phyloP scores from a whole-genome alignment of 2,329 filamentous ascomycete species.

The Paraconiothyrium sp. region DNA sequence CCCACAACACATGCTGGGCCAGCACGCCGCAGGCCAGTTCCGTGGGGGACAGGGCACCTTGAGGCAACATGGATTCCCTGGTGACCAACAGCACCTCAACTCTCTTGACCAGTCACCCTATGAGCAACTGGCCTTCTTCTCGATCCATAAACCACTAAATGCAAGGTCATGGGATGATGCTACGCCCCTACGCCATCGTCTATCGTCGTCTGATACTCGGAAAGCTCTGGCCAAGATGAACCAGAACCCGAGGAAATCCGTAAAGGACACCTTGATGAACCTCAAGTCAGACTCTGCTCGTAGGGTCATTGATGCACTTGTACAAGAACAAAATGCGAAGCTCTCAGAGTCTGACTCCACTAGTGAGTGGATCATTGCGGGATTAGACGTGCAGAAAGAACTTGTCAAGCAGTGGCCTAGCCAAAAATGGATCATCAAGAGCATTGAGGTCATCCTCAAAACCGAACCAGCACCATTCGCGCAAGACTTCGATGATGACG shows the following conservation, averaged over 20 bases:
- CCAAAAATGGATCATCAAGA: constrained; percentile 21
- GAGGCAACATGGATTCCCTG: constrained; percentile 6
- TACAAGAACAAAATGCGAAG: constrained; percentile 36
- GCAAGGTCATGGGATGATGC: constrained; percentile 38
- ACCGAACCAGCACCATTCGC: constrained; percentile 25
- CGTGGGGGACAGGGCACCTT: constrained; percentile 1
- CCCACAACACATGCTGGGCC: constrained; percentile 4
- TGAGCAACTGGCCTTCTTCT: constrained; percentile 38
- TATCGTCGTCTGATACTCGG: constrained; percentile 34
- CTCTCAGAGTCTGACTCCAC: constrained; percentile 33
- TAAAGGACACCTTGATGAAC: constrained; percentile 33
- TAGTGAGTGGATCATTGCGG: constrained; percentile 40
- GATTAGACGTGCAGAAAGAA: constrained; percentile 34
- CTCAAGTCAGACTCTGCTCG: constrained; percentile 39
- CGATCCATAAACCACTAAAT: constrained; percentile 33
- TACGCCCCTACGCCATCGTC: constrained; percentile 32
- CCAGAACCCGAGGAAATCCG: constrained; percentile 25
- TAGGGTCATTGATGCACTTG: constrained; percentile 36
- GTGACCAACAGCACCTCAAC: neutral
- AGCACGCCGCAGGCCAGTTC: neutral
- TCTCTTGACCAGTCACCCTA: constrained; percentile 8
- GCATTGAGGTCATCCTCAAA: constrained; percentile 42
- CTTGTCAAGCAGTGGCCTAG: constrained; percentile 17
- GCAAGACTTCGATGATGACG: constrained; percentile 7
- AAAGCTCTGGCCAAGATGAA: constrained; percentile 34